A percentile compares a stretch with the other conserved stretches of the same genome.
phyloP scores from a whole-genome alignment of 495 filamentous ascomycete genomes.

The Corynascus novoguineensis region DNA sequence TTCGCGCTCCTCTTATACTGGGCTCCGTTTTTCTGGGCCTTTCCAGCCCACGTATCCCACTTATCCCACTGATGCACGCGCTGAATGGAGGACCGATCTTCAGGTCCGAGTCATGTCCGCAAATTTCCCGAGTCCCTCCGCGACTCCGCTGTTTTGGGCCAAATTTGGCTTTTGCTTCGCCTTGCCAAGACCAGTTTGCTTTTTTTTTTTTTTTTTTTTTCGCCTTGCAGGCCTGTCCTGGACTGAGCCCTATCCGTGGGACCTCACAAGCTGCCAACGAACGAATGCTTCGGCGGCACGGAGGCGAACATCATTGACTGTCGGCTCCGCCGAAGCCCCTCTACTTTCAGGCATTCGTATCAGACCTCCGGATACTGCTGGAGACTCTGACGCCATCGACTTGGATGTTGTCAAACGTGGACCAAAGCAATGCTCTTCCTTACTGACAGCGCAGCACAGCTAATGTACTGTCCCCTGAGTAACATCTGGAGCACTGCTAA shows the following conservation, averaged over 20 bases:
- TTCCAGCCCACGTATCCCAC: background rate
- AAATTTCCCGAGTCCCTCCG: slow-evolving; percentile 2
- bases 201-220: background rate
- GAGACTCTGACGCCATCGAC: slow-evolving; percentile 23
- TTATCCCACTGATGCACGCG: too few species aligned
- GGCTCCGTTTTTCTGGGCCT: background rate
- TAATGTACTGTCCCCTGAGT: too few species aligned
- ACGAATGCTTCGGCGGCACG: background rate
- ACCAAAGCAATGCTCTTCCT: too few species aligned
- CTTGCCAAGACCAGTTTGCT: background rate
- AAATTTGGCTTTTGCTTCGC: background rate
- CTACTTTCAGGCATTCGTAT: background rate
- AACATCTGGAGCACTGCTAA: too few species aligned
- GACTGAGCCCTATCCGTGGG: background rate
- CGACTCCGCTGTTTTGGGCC: background rate
- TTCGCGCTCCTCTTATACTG: background rate
- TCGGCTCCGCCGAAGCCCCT: slow-evolving; percentile 11
- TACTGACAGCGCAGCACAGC: too few species aligned
- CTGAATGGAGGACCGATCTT: slow-evolving; percentile 10
- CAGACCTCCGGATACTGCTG: background rate
- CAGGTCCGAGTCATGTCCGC: slow-evolving; percentile 17
- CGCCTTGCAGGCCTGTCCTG: background rate
- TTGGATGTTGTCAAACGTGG: too few species aligned
- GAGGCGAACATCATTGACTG: slow-evolving; percentile 7
- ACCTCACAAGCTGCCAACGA: background rate